Percentiles rank a stretch among this genome's conserved stretches.
These are phyloP conservation scores for Irpex lacteus DNA, from an alignment of 1,284 basidiomycete species.

Conservation along the genomic window DNA sequence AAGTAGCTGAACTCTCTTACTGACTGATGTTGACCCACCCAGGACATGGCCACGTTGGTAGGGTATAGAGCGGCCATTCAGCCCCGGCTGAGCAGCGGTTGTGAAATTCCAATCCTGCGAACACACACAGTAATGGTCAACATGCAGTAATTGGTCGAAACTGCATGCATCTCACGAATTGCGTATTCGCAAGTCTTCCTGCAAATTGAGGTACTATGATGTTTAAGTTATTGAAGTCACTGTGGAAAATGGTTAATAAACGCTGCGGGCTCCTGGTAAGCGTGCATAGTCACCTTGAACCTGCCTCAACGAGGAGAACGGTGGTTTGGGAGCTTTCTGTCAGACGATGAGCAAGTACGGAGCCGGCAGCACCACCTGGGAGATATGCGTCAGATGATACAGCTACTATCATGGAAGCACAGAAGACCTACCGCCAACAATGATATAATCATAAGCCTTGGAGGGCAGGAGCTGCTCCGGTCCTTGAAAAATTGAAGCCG, in stretches of 20 bases:
- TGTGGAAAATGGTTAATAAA: not conserved
- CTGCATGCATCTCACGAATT: not conserved
- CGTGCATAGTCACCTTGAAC: not conserved
- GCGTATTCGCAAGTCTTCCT: not conserved
- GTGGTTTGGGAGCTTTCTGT: not conserved
- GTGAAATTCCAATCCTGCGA: slow-evolving; percentile 11
- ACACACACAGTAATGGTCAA: not conserved
- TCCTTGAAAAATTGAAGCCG: not conserved
- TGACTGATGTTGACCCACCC: slow-evolving; percentile 15
- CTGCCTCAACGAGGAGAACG: not conserved
- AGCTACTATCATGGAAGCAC: not conserved
- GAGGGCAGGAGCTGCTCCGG: not conserved
- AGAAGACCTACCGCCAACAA: not conserved
- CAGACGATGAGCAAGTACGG: not conserved
- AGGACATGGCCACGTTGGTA: slow-evolving; percentile 11
- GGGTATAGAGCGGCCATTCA: slow-evolving; percentile 5
- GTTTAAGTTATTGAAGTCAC: not conserved
- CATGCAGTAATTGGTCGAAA: not conserved
- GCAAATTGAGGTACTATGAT: slow-evolving; percentile 5
- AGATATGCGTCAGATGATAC: not conserved
- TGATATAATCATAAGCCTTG: not conserved
- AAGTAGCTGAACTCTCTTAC: not conserved
- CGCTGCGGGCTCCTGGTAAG: not conserved
- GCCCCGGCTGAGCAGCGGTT: slow-evolving; percentile 5
- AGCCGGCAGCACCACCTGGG: not conserved